A percentile compares a stretch with the other conserved stretches of the same genome.
Conservation (phyloP, 345 rosid species). For the Gynandropsis gynandra region DNA sequence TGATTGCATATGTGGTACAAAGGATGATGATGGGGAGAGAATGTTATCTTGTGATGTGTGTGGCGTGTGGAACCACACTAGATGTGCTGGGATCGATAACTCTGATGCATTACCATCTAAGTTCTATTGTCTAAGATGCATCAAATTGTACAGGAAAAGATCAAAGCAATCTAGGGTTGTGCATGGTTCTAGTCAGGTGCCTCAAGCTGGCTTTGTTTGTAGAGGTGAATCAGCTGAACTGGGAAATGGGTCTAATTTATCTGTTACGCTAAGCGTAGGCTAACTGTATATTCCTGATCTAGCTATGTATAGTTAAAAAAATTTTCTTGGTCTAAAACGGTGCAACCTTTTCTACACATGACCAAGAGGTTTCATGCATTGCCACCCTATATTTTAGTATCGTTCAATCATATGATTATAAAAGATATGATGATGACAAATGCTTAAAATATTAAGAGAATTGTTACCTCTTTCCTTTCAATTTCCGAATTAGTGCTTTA, state of each 20-base stretch:
- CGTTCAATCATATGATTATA: conserved; percentile 6
- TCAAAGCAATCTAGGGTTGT: conserved; percentile 19
- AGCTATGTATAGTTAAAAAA: conserved; percentile 13
- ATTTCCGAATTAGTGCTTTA: background rate
- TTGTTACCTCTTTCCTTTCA: background rate
- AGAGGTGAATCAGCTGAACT: conserved; percentile 32
- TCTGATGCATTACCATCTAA: conserved; percentile 35
- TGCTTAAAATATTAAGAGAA: background rate
- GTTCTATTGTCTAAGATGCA: conserved; percentile 41
- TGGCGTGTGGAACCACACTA: conserved; percentile 67
- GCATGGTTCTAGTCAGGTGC: conserved; percentile 21
- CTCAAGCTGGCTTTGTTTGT: conserved; percentile 28
- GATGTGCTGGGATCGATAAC: conserved; percentile 60
- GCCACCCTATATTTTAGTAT: conserved; percentile 1
- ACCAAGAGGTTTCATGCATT: background rate
- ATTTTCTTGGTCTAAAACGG: conserved; percentile 12
- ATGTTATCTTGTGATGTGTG: conserved; percentile 70
- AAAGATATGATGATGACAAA: background rate
- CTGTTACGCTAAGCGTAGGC: conserved; percentile 25
- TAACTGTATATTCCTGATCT: conserved; percentile 22
- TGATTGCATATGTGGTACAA: conserved; percentile 61
- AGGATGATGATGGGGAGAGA: conserved; percentile 70
- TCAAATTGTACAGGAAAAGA: conserved; percentile 18
- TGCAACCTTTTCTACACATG: background rate
- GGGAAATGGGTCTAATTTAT: conserved; percentile 24